Evolutionary conservation across 1,284 basidiomycete species (phyloP).

Genomic region (Rhodotorula sp.): DNA sequence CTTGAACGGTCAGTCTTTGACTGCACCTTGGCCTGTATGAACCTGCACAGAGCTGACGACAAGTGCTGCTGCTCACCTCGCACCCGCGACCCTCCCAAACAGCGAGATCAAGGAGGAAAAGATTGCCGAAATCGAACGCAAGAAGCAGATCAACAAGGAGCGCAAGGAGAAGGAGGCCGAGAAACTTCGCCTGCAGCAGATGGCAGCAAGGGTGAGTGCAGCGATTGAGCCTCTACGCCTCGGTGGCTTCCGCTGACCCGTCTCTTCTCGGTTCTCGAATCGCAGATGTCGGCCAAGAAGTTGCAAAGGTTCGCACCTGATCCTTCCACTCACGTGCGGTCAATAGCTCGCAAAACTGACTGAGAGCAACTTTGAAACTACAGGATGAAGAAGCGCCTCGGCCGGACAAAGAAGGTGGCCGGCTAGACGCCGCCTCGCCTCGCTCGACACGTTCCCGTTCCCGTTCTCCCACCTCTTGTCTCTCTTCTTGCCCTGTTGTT

Average conservation of each 20-base stretch:
- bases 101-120: constrained; percentile 44
- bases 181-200: constrained; percentile 42
- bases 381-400: constrained; percentile 44
- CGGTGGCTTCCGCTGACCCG: neutral
- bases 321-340: too few relatives aligned
- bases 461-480: too few relatives aligned
- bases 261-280: neutral
- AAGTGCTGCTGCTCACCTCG: neutral
- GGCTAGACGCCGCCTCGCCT: constrained; percentile 1
- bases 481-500: neutral
- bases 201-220: constrained; percentile 20
- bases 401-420: constrained; percentile 42
- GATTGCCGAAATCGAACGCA: constrained; percentile 37
- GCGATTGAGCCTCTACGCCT: too few relatives aligned
- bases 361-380: too few relatives aligned
- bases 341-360: neutral
- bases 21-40: too few relatives aligned
- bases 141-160: constrained; percentile 36
- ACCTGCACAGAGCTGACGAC: neutral
- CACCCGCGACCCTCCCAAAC: neutral
- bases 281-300: constrained; percentile 45
- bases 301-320: constrained; percentile 35
- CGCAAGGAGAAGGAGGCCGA: constrained; percentile 38
- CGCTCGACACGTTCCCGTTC: too few relatives aligned
- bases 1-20: constrained; percentile 32